A percentile compares a stretch with the other conserved stretches of the same genome.
Evolutionary conservation across 2,329 filamentous ascomycete genomes (phyloP).

Genomic region (Scleromitrula shiraiana): DNA sequence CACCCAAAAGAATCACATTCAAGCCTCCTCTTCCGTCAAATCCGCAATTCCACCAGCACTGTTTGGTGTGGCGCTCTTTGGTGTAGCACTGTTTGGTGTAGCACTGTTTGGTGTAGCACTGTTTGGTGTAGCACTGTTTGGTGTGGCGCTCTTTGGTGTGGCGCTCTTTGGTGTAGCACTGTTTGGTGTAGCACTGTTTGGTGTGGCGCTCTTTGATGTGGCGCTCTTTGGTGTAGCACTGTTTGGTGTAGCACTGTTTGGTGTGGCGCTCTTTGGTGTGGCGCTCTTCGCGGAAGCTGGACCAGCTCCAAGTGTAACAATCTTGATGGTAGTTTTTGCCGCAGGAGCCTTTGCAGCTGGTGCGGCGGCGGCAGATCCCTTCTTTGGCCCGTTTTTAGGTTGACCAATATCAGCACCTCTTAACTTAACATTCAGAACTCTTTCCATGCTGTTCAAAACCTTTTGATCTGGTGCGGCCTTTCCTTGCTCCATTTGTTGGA

Average conservation of each 20-base stretch:
- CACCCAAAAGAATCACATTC: background rate
- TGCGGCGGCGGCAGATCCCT: conserved; percentile 7
- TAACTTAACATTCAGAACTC: conserved; percentile 80
- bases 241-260: background rate
- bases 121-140: background rate
- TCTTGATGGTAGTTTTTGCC: conserved; percentile 13
- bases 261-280: background rate
- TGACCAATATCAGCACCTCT: conserved; percentile 77
- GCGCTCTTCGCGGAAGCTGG: background rate
- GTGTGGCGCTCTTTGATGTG: background rate
- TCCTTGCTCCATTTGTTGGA: conserved; percentile 82
- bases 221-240: background rate
- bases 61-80: background rate
- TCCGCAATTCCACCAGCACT: background rate
- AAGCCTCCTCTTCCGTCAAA: background rate
- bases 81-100: background rate
- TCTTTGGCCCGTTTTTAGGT: conserved; percentile 60
- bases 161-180: background rate
- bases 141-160: background rate
- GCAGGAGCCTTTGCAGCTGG: conserved; percentile 5
- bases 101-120: background rate
- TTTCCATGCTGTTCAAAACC: conserved; percentile 69
- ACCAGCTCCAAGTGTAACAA: background rate
- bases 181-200: background rate
- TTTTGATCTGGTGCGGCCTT: conserved; percentile 75